Base-by-base conservation (phyloP, 805 yeast genomes). In the Saturnispora galanensis region DNA sequence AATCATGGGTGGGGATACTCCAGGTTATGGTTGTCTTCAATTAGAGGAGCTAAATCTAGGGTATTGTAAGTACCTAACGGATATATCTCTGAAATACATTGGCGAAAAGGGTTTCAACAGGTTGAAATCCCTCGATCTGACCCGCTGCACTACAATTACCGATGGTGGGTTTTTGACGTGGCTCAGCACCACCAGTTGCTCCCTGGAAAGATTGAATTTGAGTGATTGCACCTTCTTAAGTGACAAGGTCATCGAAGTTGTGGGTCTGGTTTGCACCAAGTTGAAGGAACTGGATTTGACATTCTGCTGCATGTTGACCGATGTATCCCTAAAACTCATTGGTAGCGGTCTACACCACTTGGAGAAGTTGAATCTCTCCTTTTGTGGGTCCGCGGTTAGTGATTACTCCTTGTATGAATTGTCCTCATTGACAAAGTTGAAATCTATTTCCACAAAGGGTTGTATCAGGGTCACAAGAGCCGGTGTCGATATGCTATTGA, bases 361-460 rank as follows among this genome's bases (percentile, higher is more conserved):
- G 47, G 58, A 66, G 36, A 59, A 62, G 16, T 62, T 84, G 48
- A 80, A 81, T 52, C 58, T 83, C 31, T 77, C 85, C 9, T 84
- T 81, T 55, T 84, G 90, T 61, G 90, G 90, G 4, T 73, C 83
- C 29, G 89, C 90, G 1, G 87, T 84, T 5, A 78, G 86, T 54
- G 90, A 84, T 53, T 70, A 79, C 13, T 77, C 87, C 1, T 58
- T 83, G 34, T 68, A 76, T 32, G 73, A 81, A 0, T 68, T 84
- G 9, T 76, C 84, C 2, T 74, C 77, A 50, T 62, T 82, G 49
- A 63, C 69, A 44, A 55, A 66, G 31, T 59, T 84, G 50, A 70
- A 71, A 43, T 56, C 63, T 17, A 63, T 84, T 42, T 63, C 65
- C 3, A 66, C 83, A 15, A 77, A 76, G 43, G 90, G 93, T 1